Base-by-base conservation (phyloP, 2,329 filamentous ascomycete species). In the Metarhizium album region DNA sequence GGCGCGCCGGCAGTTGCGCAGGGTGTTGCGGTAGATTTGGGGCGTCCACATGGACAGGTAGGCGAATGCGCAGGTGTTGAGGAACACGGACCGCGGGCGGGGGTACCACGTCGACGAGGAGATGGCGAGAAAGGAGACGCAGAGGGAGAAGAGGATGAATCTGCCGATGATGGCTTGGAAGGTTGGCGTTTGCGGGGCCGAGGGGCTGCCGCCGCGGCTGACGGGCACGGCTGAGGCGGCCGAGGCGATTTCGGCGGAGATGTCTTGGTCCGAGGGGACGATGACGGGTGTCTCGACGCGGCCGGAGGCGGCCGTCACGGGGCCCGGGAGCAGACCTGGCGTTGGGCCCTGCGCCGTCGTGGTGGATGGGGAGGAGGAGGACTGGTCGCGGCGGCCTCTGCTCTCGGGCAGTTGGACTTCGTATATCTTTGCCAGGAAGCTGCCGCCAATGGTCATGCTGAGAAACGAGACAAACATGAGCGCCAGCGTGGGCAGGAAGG, bases 41-140 rank as follows among this genome's bases (percentile, higher is more conserved):
- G 93, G 91, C 1, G 83, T 64, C 91, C 91, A 97, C 63, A 96
- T 84, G 20, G 90, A 95, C 43, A 96, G 79, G 64, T 96, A 96
- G 49, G 78, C 57, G 59, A 91, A 81, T 2, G 80, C 76, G 22
- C 95, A 70, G 2, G 75, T 56, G 62, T 90, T 80, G 59, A 80
- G 71, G 63, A 83, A 84, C 47, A 71, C 62, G 23, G 74, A 70
- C 35, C 82, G 79, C 42, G 78, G 62, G 7, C 67, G 64, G 1
- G 76, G 71, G 48, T 80, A 76, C 80, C 82, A 85, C 2, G 79
- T 78, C 18, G 73, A 71, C 6, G 82, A 81, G 13, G 78, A 78
- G 33, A 83, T 70, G 45, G 75, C 74, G 23, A 84, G 62, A 59
- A 84, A 79, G 49, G 80, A 70, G 49, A 83, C 64, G 46, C 74